Percentiles rank a stretch among this genome's conserved stretches.
Conservation (phyloP, 768 basidiomycete species). For the Gymnopilus dilepis region DNA sequence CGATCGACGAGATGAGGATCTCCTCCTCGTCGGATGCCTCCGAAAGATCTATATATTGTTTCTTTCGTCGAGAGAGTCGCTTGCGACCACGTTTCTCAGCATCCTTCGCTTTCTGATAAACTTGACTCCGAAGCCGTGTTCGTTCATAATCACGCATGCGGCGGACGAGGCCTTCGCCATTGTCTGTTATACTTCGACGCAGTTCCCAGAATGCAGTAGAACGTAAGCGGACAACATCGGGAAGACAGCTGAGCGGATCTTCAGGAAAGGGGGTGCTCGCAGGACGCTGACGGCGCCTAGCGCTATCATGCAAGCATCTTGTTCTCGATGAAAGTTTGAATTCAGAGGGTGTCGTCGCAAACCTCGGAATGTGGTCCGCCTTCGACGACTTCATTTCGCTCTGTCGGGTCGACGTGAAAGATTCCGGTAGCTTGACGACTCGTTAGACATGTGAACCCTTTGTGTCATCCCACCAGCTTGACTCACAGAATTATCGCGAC, state of each 20-base stretch:
- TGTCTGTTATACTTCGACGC: slow-evolving; percentile 62
- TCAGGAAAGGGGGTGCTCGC: slow-evolving; percentile 12
- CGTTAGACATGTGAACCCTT: background rate
- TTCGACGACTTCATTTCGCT: background rate
- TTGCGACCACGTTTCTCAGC: slow-evolving; percentile 49
- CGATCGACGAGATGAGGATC: slow-evolving; percentile 59
- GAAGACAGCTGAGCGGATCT: slow-evolving; percentile 20
- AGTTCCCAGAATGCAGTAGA: slow-evolving; percentile 72
- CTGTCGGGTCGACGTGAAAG: slow-evolving; percentile 2
- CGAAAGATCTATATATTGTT: slow-evolving; percentile 23
- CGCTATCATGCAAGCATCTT: slow-evolving; percentile 5
- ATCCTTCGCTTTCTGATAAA: slow-evolving; percentile 43
- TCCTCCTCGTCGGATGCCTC: slow-evolving; percentile 59
- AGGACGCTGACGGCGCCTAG: slow-evolving; percentile 13
- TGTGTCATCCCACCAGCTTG: background rate
- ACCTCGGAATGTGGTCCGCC: slow-evolving; percentile 30
- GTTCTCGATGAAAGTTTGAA: slow-evolving; percentile 48
- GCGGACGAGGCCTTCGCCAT: slow-evolving; percentile 68
- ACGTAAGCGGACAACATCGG: slow-evolving; percentile 44
- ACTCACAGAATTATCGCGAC: slow-evolving; percentile 53
- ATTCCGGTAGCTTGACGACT: background rate
- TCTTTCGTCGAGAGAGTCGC: slow-evolving; percentile 32
- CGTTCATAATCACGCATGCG: slow-evolving; percentile 79
- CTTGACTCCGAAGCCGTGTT: slow-evolving; percentile 47
- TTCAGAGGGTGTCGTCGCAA: slow-evolving; percentile 55